Conservation (phyloP, 495 filamentous ascomycete genomes). For the Podospora sp. region DNA sequence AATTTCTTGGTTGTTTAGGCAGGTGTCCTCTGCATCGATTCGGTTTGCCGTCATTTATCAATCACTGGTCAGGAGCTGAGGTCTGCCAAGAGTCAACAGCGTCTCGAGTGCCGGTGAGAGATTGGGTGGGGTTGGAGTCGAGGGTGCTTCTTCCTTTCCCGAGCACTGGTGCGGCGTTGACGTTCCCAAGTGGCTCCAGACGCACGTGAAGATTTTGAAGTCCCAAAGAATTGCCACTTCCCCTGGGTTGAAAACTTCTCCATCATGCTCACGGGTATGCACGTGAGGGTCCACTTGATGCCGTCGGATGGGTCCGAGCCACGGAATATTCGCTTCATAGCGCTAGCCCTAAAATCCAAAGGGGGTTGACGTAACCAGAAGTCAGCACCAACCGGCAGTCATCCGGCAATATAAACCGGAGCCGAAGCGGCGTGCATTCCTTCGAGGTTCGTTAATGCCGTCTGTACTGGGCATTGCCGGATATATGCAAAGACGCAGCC, state of each 20-base stretch:
- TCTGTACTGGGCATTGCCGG: not conserved
- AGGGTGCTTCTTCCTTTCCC: no score
- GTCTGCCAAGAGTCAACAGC: no score
- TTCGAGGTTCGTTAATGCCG: not conserved
- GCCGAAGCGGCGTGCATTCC: not conserved
- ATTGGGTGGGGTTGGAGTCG: no score
- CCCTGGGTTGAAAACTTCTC: no score
- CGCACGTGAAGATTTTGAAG: no score
- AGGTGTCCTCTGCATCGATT: constrained; percentile 45
- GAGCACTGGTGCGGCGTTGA: no score
- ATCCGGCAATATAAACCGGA: not conserved
- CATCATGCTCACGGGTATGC: not conserved
- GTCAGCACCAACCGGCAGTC: not conserved
- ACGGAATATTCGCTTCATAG: not conserved
- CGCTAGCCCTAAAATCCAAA: not conserved
- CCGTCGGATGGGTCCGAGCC: not conserved
- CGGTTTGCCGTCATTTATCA: not conserved
- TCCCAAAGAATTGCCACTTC: no score
- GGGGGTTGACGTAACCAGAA: not conserved
- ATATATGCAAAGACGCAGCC: no score
- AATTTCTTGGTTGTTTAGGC: constrained; percentile 48
- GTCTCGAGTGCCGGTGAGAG: no score
- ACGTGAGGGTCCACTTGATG: not conserved
- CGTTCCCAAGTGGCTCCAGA: no score
- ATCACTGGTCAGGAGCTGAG: not conserved